A percentile compares a stretch with the other conserved stretches of the same genome.
Evolutionary conservation across 352 stramenopile genomes (phyloP).

Genomic region (Phytophthora ramorum): DNA sequence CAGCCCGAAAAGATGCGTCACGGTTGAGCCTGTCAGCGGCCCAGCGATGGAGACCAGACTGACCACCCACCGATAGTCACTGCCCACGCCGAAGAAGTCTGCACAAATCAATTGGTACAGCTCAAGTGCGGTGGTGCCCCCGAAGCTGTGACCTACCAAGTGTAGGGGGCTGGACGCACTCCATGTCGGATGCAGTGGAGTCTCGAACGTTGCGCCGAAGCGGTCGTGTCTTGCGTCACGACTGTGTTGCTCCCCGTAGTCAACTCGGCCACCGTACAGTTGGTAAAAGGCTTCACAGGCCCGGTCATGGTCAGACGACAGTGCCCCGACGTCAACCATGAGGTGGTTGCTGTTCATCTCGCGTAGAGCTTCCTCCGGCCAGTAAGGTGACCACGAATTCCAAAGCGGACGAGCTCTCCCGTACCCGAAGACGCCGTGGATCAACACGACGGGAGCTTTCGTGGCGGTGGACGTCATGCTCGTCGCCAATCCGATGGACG

Average conservation of each 20-base stretch:
- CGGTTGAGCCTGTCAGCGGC: conserved; percentile 47
- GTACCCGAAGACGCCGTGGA: conserved; percentile 74
- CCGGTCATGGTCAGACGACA: conserved; percentile 71
- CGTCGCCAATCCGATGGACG: conserved; percentile 1
- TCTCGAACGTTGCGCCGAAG: conserved; percentile 48
- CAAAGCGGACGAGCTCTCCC: conserved; percentile 51
- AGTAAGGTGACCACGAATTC: conserved; percentile 59
- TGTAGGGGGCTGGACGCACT: conserved; percentile 62
- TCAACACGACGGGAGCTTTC: conserved; percentile 62
- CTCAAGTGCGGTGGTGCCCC: conserved; percentile 69
- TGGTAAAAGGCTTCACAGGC: conserved; percentile 73
- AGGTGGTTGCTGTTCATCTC: conserved; percentile 53
- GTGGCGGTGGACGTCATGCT: conserved; percentile 38
- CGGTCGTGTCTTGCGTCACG: conserved; percentile 42
- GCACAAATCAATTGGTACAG: conserved; percentile 68
- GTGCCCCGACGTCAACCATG: conserved; percentile 58
- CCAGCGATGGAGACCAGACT: conserved; percentile 60
- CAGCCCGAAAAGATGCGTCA: conserved; percentile 42
- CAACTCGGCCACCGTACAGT: conserved; percentile 56
- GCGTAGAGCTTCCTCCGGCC: conserved; percentile 50
- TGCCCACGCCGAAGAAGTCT: conserved; percentile 46
- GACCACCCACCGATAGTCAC: conserved; percentile 45
- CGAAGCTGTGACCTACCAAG: conserved; percentile 75
- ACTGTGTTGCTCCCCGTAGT: conserved; percentile 66
- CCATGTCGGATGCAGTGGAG: conserved; percentile 52